Percentiles rank a stretch among this genome's conserved stretches.
These are phyloP conservation scores for Lachnum nothofagi DNA, from an alignment of 2,329 filamentous ascomycete genomes.

Conservation along the genomic window DNA sequence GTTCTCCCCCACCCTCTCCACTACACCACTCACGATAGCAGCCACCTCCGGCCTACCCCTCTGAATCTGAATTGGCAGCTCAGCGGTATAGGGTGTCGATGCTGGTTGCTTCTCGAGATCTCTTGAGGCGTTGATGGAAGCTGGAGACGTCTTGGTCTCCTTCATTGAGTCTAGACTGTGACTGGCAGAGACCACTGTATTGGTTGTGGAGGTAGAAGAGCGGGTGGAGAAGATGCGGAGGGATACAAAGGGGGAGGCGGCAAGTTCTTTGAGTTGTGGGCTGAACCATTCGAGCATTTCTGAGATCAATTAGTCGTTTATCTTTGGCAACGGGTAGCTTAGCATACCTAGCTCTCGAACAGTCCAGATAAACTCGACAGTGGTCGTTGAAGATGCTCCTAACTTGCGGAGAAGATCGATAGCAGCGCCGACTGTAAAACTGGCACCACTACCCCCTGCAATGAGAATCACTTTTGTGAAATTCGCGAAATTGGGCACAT, in stretches of 20 bases:
- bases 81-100: too few relatives aligned
- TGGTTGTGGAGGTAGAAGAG: neutral
- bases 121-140: neutral
- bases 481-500: slow-evolving; percentile 45
- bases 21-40: slow-evolving; percentile 36
- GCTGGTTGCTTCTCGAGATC: neutral
- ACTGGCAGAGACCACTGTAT: neutral
- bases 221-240: slow-evolving; percentile 25
- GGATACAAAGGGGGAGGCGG: slow-evolving; percentile 23
- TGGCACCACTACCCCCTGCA: slow-evolving; percentile 56
- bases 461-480: slow-evolving; percentile 53
- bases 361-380: slow-evolving; percentile 45
- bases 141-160: neutral
- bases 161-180: neutral
- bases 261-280: slow-evolving; percentile 24
- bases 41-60: slow-evolving; percentile 42
- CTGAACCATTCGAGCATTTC: slow-evolving; percentile 27
- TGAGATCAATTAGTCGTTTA: too few relatives aligned
- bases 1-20: slow-evolving; percentile 32
- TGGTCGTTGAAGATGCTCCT: slow-evolving; percentile 34
- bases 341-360: slow-evolving; percentile 39
- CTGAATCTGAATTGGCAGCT: too few relatives aligned
- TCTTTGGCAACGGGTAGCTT: neutral
- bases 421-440: slow-evolving; percentile 48
- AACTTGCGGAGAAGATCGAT: slow-evolving; percentile 42